Conservation (phyloP, 495 filamentous ascomycete species). For the Achaetomiella virescens region DNA sequence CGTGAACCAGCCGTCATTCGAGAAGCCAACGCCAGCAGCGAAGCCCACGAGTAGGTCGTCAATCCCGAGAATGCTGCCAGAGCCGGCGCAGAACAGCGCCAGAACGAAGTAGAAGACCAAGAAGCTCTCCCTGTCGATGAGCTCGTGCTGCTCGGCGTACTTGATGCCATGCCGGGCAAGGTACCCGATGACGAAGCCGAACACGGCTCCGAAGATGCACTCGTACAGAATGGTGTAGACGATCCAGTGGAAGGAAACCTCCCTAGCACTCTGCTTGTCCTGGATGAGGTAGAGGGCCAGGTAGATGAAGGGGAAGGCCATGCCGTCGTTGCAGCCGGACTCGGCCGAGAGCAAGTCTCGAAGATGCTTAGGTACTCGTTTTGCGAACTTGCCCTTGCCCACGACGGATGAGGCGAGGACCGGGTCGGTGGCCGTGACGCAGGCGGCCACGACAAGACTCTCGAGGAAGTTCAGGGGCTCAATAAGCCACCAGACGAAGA, state of each 20-base stretch:
- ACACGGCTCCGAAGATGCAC: conserved; percentile 88
- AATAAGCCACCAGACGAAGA: conserved; percentile 98
- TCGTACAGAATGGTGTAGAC: conserved; percentile 90
- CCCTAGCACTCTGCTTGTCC: conserved; percentile 58
- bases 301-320: conserved; percentile 99
- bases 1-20: conserved; percentile 98
- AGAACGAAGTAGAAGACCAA: conserved; percentile 98
- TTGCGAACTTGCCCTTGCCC: conserved; percentile 97
- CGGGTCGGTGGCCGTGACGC: conserved; percentile 96
- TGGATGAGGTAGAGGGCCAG: conserved; percentile 80
- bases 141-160: conserved; percentile 71
- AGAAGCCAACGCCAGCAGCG: conserved; percentile 91
- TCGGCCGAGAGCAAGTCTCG: conserved; percentile 93
- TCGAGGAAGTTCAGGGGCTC: conserved; percentile 78
- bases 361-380: conserved; percentile 93
- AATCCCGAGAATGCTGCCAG: conserved; percentile 83
- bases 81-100: conserved; percentile 92
- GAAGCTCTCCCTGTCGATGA: conserved; percentile 96
- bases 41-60: conserved; percentile 98
- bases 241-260: conserved; percentile 83
- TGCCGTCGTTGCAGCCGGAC: conserved; percentile 98
- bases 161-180: conserved; percentile 85
- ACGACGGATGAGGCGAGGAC: conserved; percentile 97
- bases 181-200: conserved; percentile 84
- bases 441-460: conserved; percentile 78